Base-by-base conservation (phyloP, 306 rosid genomes). In the Cucurbita moschata region DNA sequence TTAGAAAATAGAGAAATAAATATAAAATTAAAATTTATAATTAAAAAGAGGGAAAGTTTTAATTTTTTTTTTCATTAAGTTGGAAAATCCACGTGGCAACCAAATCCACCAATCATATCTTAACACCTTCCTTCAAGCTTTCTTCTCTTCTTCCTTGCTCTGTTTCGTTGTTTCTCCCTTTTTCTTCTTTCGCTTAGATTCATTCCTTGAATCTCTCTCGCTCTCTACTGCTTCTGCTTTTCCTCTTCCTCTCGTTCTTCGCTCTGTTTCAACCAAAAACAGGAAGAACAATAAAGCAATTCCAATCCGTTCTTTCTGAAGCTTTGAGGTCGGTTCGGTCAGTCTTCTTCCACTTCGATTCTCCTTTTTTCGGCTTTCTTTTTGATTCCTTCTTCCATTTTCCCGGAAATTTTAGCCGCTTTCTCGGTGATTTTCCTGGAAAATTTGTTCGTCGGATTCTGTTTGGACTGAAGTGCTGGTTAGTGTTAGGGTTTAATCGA, bases 371-470 rank as follows among this genome's bases (percentile, higher is more conserved):
- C 50, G n/a, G 52, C 71, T 40, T 46, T 67, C 73, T 15, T 46
- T 46, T 49, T 43, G 6, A 13, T 12, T 12, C 26, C 38, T 30
- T 30, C 35, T 71, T 30, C 35, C 21, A 19, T 70, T 50, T 69
- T 46, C 56, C 40, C 12, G 21, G 19, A 46, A 65, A 82, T 84
- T 74, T 49, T 76, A 61, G 39, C 65, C 37, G 63, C 74, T 57
- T 73, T 70, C 59, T 68, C 21, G 60, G 64, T 62, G 35, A 40
- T 9, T 52, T 70, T 69, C 79, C 78, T 49, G 66, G 73, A 38
- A 55, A 19, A 46, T 50, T 47, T 21, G 44, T 56, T 75, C 75
- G 78, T 42, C 70, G 51, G 15, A 55, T 77, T 85, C 78, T 82
- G 79, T 75, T 69, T 69, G 59, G 74, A 15, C 15, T 30, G 35